A percentile compares a stretch with the other conserved stretches of the same genome.
These are phyloP conservation scores for Aspergillus taichungensis DNA, from an alignment of 495 filamentous ascomycete genomes.

Conservation along the genomic window DNA sequence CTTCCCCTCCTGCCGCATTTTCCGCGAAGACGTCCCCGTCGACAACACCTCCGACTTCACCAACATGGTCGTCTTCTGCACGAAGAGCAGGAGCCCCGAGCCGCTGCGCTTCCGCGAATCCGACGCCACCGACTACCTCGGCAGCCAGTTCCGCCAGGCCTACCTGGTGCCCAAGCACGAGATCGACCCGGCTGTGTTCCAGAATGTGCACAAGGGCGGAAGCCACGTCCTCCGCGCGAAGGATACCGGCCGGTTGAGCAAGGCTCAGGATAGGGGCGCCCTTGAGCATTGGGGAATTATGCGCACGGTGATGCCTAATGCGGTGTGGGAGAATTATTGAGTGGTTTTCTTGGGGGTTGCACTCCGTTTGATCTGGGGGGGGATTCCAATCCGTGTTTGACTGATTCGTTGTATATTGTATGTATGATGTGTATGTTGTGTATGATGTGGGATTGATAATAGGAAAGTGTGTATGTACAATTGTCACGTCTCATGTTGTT, in stretches of 20 bases:
- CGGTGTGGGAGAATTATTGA: slow-evolving; percentile 89
- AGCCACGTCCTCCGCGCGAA: slow-evolving; percentile 15
- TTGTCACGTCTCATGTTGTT: too few species aligned
- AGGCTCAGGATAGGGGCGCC: slow-evolving; percentile 66
- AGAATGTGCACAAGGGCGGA: slow-evolving; percentile 25
- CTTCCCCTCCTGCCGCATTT: slow-evolving; percentile 76
- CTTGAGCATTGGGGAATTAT: slow-evolving; percentile 86
- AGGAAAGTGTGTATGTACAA: too few species aligned
- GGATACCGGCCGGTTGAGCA: slow-evolving; percentile 48
- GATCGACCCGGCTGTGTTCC: slow-evolving; percentile 46
- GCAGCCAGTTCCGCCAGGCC: slow-evolving; percentile 55
- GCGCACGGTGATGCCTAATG: slow-evolving; percentile 67
- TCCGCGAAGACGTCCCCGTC: slow-evolving; percentile 60
- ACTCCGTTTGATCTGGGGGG: too few species aligned
- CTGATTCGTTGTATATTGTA: too few species aligned
- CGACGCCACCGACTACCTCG: slow-evolving; percentile 55
- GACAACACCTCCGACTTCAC: slow-evolving; percentile 60
- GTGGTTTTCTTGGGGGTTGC: too few species aligned
- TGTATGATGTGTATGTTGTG: not conserved
- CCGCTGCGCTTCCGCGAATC: slow-evolving; percentile 62
- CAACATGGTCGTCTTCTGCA: slow-evolving; percentile 72
- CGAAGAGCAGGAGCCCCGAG: slow-evolving; percentile 24
- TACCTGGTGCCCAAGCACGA: slow-evolving; percentile 70
- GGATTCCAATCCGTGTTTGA: too few species aligned
- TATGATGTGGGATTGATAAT: not conserved